These are phyloP conservation scores for Symmetrospora coprosmae DNA, from an alignment of 768 basidiomycete genomes.

Conservation along the genomic window DNA sequence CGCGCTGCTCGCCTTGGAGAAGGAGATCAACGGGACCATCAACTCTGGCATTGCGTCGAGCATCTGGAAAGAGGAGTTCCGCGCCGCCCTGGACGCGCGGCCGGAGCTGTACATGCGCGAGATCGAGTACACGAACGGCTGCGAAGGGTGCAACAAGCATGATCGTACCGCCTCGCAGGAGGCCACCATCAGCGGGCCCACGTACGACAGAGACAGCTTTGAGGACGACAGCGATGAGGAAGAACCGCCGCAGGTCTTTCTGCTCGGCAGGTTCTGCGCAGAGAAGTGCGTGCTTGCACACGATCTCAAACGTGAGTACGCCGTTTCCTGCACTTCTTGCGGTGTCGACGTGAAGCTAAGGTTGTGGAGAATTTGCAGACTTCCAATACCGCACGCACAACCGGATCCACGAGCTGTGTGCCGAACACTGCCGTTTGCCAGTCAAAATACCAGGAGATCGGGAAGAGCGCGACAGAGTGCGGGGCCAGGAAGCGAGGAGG, in stretches of 20 bases:
- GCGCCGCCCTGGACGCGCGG: background rate
- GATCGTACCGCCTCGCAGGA: constrained; percentile 7
- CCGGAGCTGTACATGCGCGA: background rate
- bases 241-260: background rate
- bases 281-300: constrained; percentile 7
- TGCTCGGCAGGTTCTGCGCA: constrained; percentile 9
- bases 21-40: constrained; percentile 8
- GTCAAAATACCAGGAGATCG: too few species aligned
- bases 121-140: background rate
- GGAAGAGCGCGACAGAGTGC: too few species aligned
- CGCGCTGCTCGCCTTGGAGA: background rate
- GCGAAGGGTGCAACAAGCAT: constrained; percentile 9
- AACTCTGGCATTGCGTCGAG: background rate
- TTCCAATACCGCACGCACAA: too few species aligned
- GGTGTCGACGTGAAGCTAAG: background rate
- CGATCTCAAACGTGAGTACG: constrained; percentile 1
- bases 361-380: background rate
- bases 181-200: background rate
- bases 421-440: too few species aligned
- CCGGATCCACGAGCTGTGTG: too few species aligned
- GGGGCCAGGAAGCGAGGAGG: too few species aligned
- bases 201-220: background rate
- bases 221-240: constrained; percentile 7
- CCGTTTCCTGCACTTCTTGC: too few species aligned
- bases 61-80: constrained; percentile 14